Conservation (phyloP, 2,329 filamentous ascomycete species). For the Tolypocladium tundrense region DNA sequence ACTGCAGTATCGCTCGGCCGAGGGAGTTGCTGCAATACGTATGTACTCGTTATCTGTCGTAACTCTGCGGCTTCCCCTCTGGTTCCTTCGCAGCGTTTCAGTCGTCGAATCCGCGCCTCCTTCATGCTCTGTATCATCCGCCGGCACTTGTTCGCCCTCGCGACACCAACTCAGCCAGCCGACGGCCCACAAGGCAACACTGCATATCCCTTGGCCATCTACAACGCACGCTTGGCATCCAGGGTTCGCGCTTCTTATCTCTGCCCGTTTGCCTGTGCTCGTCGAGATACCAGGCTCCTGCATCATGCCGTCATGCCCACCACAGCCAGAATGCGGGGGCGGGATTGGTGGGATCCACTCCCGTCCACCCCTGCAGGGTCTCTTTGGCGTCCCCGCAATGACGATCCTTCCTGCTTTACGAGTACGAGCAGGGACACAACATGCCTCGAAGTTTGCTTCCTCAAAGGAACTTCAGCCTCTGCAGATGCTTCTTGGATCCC, state of each 20-base stretch:
- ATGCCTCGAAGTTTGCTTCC: background rate
- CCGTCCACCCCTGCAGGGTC: background rate
- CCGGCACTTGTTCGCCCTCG: background rate
- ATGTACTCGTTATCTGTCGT: too few species aligned
- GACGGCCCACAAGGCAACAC: background rate
- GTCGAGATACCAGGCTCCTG: background rate
- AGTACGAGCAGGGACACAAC: too few species aligned
- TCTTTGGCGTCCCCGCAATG: background rate
- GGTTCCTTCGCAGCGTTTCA: background rate
- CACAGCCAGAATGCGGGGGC: background rate
- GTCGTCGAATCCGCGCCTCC: too few species aligned
- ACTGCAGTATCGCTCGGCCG: too few species aligned
- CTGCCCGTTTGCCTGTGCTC: background rate
- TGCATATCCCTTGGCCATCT: background rate
- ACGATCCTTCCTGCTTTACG: background rate
- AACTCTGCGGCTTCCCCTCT: background rate
- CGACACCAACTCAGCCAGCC: too few species aligned
- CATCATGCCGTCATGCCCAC: background rate
- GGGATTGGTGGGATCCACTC: background rate
- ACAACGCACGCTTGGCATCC: background rate
- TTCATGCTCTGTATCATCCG: background rate
- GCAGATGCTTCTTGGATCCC: too few species aligned
- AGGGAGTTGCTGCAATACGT: too few species aligned
- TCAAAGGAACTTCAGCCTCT: background rate
- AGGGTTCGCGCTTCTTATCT: background rate